A percentile compares a stretch with the other conserved stretches of the same genome.
Evolutionary conservation across 1,284 basidiomycete genomes (phyloP).

Genomic region (Blastosporella zonata): DNA sequence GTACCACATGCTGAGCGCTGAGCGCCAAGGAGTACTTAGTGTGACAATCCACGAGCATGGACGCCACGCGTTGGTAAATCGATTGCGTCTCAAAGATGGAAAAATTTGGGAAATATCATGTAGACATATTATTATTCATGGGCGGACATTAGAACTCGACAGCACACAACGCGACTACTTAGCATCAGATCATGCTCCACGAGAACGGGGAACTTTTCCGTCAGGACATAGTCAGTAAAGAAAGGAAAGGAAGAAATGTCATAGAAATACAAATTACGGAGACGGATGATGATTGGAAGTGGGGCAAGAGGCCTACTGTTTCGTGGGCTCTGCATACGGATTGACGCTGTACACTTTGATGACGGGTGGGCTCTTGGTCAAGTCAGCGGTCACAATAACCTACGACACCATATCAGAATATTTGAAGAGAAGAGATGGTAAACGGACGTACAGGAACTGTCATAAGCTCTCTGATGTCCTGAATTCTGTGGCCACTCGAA

Average conservation of each 20-base stretch:
- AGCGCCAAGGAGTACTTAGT: too few relatives aligned
- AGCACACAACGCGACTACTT: slow-evolving; percentile 11
- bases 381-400: slow-evolving; percentile 91
- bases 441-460: slow-evolving; percentile 78
- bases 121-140: slow-evolving; percentile 10
- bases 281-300: slow-evolving; percentile 6
- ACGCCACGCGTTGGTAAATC: not conserved
- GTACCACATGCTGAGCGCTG: slow-evolving; percentile 10
- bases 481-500: slow-evolving; percentile 80
- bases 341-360: slow-evolving; percentile 91
- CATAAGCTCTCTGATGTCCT: slow-evolving; percentile 89
- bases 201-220: slow-evolving; percentile 3
- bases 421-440: slow-evolving; percentile 2
- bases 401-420: slow-evolving; percentile 27
- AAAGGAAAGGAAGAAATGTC: slow-evolving; percentile 9
- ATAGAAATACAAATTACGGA: slow-evolving; percentile 19
- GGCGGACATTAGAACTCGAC: slow-evolving; percentile 12
- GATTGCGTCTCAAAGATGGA: not conserved
- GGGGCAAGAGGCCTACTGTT: slow-evolving; percentile 29
- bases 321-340: slow-evolving; percentile 60
- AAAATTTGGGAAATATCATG: not conserved
- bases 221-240: slow-evolving; percentile 18
- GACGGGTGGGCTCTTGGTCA: slow-evolving; percentile 92
- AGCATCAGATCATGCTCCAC: slow-evolving; percentile 12
- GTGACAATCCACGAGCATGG: too few relatives aligned